Conservation (phyloP, 495 filamentous ascomycete species). For the Aspergillus nidulans region DNA sequence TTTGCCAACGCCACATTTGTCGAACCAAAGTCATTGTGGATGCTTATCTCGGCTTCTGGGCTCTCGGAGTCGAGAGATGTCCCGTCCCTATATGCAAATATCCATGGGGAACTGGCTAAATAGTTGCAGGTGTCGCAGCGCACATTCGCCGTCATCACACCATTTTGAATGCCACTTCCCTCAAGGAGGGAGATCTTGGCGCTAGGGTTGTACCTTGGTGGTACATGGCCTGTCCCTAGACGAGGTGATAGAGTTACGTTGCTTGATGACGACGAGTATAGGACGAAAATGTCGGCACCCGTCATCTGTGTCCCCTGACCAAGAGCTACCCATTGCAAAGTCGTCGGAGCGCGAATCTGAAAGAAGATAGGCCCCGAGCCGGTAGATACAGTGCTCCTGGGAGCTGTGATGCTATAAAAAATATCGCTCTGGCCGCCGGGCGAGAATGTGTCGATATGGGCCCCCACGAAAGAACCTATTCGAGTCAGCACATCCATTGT, state of each 20-base stretch:
- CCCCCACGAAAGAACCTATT: constrained; percentile 14
- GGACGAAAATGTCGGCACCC: constrained; percentile 63
- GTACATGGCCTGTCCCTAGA: constrained; percentile 45
- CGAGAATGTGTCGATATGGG: constrained; percentile 26
- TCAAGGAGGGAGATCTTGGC: constrained; percentile 51
- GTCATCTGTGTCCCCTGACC: constrained; percentile 61
- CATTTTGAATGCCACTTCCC: constrained; percentile 52
- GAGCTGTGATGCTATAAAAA: constrained; percentile 33
- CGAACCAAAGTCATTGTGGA: constrained; percentile 51
- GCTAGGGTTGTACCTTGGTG: constrained; percentile 50
- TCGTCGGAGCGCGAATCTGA: constrained; percentile 57
- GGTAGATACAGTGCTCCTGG: constrained; percentile 23
- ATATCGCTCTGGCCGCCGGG: constrained; percentile 22
- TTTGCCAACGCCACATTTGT: constrained; percentile 53
- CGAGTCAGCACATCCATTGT: not conserved
- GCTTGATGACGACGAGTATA: constrained; percentile 52
- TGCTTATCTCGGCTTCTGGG: constrained; percentile 41
- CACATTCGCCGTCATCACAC: constrained; percentile 61
- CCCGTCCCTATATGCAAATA: constrained; percentile 62
- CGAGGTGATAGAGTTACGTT: constrained; percentile 64
- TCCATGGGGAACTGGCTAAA: constrained; percentile 50
- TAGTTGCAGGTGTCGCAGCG: constrained; percentile 53
- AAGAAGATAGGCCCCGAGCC: constrained; percentile 51
- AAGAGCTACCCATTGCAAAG: constrained; percentile 60
- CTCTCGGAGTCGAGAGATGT: constrained; percentile 51